Evolutionary conservation across 1,284 basidiomycete genomes (phyloP), one percentile per base, ranked within the genome.

Genomic region (Pholiota adiposa): DNA sequence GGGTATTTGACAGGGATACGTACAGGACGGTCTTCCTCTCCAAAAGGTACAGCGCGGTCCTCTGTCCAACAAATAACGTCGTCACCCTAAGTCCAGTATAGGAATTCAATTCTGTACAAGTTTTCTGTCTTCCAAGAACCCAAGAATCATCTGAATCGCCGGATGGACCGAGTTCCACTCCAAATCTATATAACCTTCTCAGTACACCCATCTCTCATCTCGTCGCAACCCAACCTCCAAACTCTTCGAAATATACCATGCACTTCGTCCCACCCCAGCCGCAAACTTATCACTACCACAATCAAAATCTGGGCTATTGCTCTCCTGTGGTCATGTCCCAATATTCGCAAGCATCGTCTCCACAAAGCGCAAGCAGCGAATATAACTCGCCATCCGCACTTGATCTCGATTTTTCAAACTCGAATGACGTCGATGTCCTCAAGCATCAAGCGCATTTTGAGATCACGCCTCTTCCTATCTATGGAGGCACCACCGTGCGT

Each of bases 1-100:
- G 27, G 55, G 23, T 14, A 25, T 25, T 31, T 63, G 64, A 63
- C 64, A 61, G 64, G 9, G 23, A 51, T 59, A 65, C 64, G 64
- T 65, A 65, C 61, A 57, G 21, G 16, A 23, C n/a, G 19, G 12
- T 12, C 41, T 38, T 49, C 43, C 51, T 59, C 57, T 50, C 23
- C 41, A 59, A 59, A 54, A 59, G 56, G 56, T 41, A 52, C 56
- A 6, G 36, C 14, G 27, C 44, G 16, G 11, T 46, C 23, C 44
- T 49, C 33, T 56, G 46, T 56, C 44, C 54, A 56, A 48, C 46
- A 38, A 56, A 55, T 19, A 55, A 48, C 54, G 43, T 48, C 54
- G 54, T 55, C 54, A 55, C 31, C 36, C 31, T 9, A 36, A 19
- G 6, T 40, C 51, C 19, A 19, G 29, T 55, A 55, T 55, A 48